Base-by-base conservation (phyloP, 2,329 filamentous ascomycete species). In the Ciborinia camelliae region DNA sequence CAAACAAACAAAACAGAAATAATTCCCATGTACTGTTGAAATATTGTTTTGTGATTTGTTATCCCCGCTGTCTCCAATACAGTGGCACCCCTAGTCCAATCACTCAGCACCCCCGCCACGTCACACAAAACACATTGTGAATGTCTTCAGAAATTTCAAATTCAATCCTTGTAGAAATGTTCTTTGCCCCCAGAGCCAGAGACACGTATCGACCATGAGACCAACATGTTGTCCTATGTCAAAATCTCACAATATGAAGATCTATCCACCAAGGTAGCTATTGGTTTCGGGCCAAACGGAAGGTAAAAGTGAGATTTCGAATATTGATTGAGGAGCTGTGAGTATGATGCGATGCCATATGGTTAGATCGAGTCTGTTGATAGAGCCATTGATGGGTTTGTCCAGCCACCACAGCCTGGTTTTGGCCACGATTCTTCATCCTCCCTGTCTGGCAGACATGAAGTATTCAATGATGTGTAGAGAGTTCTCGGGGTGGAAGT, bases 191-290 rank as follows among this genome's bases (percentile, higher is more conserved):
- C 37, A 47, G 15, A 58, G 6, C n/a, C 28, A 32, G 41, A 58
- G 55, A 58, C 55, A 58, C 55, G 55, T 58, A 41, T 58, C 55
- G 41, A 35, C 12, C 9, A 47, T 47, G 20, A 47, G 14, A 58
- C n/a, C 41, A 18, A 45, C 28, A 32, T 47, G 18, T 12, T 45
- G 18, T 20, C 43, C 37, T 28, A 55, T 39, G 6, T 41, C 35
- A 41, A n/a, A 47, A 26, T 35, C 41, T 26, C n/a, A 47, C 4
- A n/a, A 37, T 47, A 26, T 47, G 28, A 8, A 35, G 41, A 47
- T 58, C 41, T 18, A 47, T 47, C 41, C 41, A 26, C 3, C 28
- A 35, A 35, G 28, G 30, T 35, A 20, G 4, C 41, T 15, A 59
- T 23, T 8, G 14, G 30, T 23, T 18, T 23, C 18, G 23, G 52